phyloP scores from a whole-genome alignment of 495 filamentous ascomycete genomes.

The Aspergillus homomorphus region DNA sequence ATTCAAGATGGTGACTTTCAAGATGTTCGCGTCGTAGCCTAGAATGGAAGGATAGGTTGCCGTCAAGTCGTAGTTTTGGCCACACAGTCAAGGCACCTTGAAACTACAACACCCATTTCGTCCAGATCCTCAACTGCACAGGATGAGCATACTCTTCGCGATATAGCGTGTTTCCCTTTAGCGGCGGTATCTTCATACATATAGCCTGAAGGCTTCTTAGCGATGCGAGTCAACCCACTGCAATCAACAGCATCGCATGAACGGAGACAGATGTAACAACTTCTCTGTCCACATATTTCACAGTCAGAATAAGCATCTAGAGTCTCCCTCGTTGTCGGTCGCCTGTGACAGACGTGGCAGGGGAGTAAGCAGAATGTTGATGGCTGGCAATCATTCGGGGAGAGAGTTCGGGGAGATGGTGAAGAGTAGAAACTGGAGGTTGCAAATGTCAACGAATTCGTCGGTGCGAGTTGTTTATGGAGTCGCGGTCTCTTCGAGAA shows the following conservation, averaged over 20 bases:
- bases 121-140: constrained; percentile 45
- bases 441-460: constrained; percentile 23
- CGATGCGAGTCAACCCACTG: constrained; percentile 7
- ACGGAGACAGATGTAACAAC: constrained; percentile 53
- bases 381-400: constrained; percentile 8
- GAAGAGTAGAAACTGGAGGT: constrained; percentile 29
- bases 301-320: constrained; percentile 52
- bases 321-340: constrained; percentile 44
- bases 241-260: constrained; percentile 41
- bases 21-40: background rate
- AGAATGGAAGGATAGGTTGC: constrained; percentile 1
- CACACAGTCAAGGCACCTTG: constrained; percentile 41
- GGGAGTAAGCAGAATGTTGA: constrained; percentile 37
- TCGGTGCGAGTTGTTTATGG: constrained; percentile 20
- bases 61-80: constrained; percentile 17
- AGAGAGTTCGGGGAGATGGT: constrained; percentile 28
- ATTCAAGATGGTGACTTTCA: background rate
- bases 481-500: too few species aligned
- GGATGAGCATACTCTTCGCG: constrained; percentile 38
- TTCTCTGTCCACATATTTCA: constrained; percentile 44
- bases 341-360: constrained; percentile 51
- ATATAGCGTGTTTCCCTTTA: background rate
- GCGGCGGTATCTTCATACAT: constrained; percentile 8
- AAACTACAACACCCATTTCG: constrained; percentile 36
- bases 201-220: background rate